Percentiles rank a stretch among this genome's conserved stretches.
Evolutionary conservation across 257 asterid genomes (phyloP).

Genomic region (Solanum appendiculatum): DNA sequence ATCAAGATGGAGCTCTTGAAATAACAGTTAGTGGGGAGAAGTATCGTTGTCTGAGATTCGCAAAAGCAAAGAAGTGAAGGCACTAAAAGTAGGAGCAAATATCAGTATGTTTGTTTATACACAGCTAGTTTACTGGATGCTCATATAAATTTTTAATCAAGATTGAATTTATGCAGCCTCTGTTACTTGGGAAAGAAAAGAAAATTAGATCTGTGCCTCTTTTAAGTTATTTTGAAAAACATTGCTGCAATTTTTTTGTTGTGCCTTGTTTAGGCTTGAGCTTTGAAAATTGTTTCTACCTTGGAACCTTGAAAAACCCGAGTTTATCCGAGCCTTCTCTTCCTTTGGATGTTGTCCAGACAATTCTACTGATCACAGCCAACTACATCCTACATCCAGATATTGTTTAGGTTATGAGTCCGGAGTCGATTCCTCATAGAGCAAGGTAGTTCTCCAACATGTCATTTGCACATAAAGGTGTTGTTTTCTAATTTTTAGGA

Average conservation of each 20-base stretch:
- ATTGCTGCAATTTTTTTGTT: background rate
- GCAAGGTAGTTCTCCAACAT: background rate
- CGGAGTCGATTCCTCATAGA: background rate
- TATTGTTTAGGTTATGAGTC: background rate
- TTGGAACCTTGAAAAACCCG: background rate
- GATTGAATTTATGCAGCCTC: background rate
- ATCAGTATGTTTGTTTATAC: background rate
- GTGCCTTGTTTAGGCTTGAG: background rate
- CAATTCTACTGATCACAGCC: background rate
- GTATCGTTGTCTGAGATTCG: conserved; percentile 89
- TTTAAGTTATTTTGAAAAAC: background rate
- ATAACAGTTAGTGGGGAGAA: conserved; percentile 96
- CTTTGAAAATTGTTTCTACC: background rate
- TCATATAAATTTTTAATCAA: background rate
- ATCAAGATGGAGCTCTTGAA: conserved; percentile 98
- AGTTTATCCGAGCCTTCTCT: background rate
- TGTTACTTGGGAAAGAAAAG: background rate
- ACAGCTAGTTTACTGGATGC: background rate
- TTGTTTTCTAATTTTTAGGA: background rate
- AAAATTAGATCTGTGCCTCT: background rate
- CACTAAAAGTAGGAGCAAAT: background rate
- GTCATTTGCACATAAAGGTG: background rate
- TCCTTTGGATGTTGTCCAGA: background rate
- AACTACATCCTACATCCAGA: background rate
- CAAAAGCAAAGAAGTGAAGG: conserved; percentile 92